These are phyloP conservation scores for Kregervanrija fluxuum DNA, from an alignment of 805 yeast genomes.

Conservation along the genomic window DNA sequence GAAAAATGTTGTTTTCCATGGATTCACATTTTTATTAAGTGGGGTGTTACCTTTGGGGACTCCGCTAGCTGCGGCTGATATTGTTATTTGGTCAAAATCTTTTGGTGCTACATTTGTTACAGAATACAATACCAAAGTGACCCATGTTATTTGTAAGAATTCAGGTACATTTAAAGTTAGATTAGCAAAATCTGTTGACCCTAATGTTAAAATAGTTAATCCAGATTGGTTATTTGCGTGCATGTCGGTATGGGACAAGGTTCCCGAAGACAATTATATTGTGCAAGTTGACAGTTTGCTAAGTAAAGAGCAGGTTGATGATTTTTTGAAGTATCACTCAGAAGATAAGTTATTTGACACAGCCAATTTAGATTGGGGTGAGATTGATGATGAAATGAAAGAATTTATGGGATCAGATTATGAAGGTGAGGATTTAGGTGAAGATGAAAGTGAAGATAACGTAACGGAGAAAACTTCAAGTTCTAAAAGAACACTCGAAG, in stretches of 20 bases:
- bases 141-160: slow-evolving; percentile 81
- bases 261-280: slow-evolving; percentile 52
- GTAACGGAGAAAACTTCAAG: not conserved
- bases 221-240: slow-evolving; percentile 92
- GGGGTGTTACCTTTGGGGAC: slow-evolving; percentile 88
- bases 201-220: slow-evolving; percentile 66
- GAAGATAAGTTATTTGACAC: slow-evolving; percentile 35
- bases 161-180: slow-evolving; percentile 81
- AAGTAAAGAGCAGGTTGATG: slow-evolving; percentile 38
- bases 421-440: slow-evolving; percentile 25
- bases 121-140: slow-evolving; percentile 64
- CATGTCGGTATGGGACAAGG: slow-evolving; percentile 68
- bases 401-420: slow-evolving; percentile 43
- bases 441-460: slow-evolving; percentile 14
- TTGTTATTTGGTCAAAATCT: slow-evolving; percentile 85
- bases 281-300: slow-evolving; percentile 44
- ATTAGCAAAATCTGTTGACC: slow-evolving; percentile 59
- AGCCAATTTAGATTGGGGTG: slow-evolving; percentile 42
- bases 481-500: not conserved
- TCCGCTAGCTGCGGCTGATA: slow-evolving; percentile 66
- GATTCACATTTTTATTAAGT: slow-evolving; percentile 67
- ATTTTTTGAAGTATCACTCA: slow-evolving; percentile 30
- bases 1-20: slow-evolving; percentile 61
- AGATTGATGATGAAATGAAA: slow-evolving; percentile 50
- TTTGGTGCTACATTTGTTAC: slow-evolving; percentile 84